Evolutionary conservation across 345 rosid species (phyloP), one percentile per base, ranked within the genome.

Genomic region (Gossypium raimondii): DNA sequence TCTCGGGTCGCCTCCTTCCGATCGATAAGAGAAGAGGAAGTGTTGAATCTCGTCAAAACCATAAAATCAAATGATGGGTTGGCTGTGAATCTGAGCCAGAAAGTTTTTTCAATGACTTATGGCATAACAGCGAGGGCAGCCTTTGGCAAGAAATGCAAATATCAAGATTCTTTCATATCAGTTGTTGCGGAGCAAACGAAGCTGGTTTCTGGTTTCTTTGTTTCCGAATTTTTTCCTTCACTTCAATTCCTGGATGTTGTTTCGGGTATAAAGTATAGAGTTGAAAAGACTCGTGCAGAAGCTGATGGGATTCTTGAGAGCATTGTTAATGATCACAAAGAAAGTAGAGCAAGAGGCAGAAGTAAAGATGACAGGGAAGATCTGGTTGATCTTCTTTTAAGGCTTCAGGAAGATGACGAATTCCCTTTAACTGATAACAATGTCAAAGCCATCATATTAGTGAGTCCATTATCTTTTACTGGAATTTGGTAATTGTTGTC

Each of bases 11-110:
- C 1, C 11, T 73, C 70, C 7, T 73, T 73, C 68, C 25, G 13
- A 10, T 62, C 70, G 7, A 73, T 73, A 25, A 24, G 76, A 29
- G 76, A 45, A 24, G 24, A 59, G 2, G 76, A 73, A 6, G 69
- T 60, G 4, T 24, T 41, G 51, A 29, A 66, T 12, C 43, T 73
- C 1, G 10, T 20, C 16, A n/a, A 44, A 47, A 24, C 44, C 3
- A 44, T 73, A 2, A 16, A 38, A 41, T 4, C 20, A 38, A 73
- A 9, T 7, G 24, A 47, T 2, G 68, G 76, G 29, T 13, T 12
- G 2, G 5, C 3, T 3, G 41, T 72, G 2, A 72, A 72, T 58
- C 20, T 72, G 16, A 41, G 67, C 3, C 41, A 58, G 43, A 58
- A 20, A 24, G 20, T 72, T 8, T 56, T 43, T 18, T 13, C 75